Percentiles rank a stretch among this genome's conserved stretches.
These are phyloP conservation scores for Lichtheimia ornata DNA, from an alignment of 371 early-diverging fungal species.

Conservation along the genomic window DNA sequence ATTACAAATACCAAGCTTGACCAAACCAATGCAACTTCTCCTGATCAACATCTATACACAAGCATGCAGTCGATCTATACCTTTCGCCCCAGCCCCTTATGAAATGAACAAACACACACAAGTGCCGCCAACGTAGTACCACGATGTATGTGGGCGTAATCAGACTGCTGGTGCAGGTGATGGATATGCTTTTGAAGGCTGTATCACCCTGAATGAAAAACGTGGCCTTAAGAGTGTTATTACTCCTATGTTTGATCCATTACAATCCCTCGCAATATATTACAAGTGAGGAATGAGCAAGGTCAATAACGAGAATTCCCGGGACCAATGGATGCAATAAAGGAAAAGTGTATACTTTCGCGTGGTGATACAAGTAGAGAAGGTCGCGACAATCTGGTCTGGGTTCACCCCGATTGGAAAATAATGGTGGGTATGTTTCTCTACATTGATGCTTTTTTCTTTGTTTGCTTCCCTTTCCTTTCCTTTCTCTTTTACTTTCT, in stretches of 20 bases:
- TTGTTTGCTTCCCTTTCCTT: constrained; percentile 13
- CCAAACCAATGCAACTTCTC: too few species aligned
- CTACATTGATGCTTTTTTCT: not conserved
- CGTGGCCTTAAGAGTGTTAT: not conserved
- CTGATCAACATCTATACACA: too few species aligned
- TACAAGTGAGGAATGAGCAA: not conserved
- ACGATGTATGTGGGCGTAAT: too few species aligned
- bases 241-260: not conserved
- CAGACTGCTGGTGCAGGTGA: not conserved
- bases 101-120: too few species aligned
- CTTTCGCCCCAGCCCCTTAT: too few species aligned
- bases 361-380: constrained; percentile 13
- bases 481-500: constrained; percentile 5
- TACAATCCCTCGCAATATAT: not conserved
- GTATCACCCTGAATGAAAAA: constrained; percentile 3
- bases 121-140: too few species aligned
- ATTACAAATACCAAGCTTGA: too few species aligned
- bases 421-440: not conserved
- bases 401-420: constrained; percentile 10
- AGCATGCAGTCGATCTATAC: too few species aligned
- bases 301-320: not conserved
- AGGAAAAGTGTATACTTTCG: constrained; percentile 4
- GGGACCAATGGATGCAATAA: not conserved
- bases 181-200: not conserved
- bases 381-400: constrained; percentile 9